phyloP scores from a whole-genome alignment of 2,329 filamentous ascomycete genomes.

The Gyromitra esculenta region DNA sequence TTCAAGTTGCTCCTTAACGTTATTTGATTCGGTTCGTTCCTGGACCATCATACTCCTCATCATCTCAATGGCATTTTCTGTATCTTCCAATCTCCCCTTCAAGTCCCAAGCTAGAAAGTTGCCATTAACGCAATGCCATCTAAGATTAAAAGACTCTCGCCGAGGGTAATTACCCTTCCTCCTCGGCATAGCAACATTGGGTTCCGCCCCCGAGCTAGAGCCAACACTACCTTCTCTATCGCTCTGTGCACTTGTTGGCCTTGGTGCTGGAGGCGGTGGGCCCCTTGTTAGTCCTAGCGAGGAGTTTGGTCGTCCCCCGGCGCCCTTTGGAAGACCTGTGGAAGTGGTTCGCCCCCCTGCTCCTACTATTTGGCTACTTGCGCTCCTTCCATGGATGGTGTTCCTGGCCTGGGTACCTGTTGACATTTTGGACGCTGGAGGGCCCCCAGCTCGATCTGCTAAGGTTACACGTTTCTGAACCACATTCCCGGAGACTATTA shows the following conservation, averaged over 20 bases:
- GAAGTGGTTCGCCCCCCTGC: constrained; percentile 28
- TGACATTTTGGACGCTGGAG: constrained; percentile 32
- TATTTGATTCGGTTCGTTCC: constrained; percentile 73
- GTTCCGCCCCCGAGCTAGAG: constrained; percentile 18
- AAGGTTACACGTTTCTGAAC: constrained; percentile 44
- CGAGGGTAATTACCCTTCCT: constrained; percentile 48
- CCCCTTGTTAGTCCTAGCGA: constrained; percentile 39
- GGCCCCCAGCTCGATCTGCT: constrained; percentile 45
- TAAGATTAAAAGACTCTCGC: constrained; percentile 45
- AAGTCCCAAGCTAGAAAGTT: constrained; percentile 76
- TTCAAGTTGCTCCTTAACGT: constrained; percentile 77
- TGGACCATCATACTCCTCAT: constrained; percentile 78
- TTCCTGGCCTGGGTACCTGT: constrained; percentile 26
- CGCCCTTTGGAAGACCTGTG: constrained; percentile 32
- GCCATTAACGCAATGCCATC: constrained; percentile 43
- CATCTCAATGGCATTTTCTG: constrained; percentile 77
- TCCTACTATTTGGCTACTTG: constrained; percentile 32
- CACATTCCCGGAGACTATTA: constrained; percentile 39
- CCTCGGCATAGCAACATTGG: constrained; percentile 24
- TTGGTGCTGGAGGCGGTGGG: constrained; percentile 27
- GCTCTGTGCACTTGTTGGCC: constrained; percentile 51
- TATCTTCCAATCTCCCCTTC: constrained; percentile 76
- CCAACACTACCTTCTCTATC: constrained; percentile 31
- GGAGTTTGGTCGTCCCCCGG: constrained; percentile 44
- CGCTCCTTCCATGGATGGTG: constrained; percentile 35